phyloP scores from a whole-genome alignment of 2,329 filamentous ascomycete genomes.

The Gaeumannomyces sp. region DNA sequence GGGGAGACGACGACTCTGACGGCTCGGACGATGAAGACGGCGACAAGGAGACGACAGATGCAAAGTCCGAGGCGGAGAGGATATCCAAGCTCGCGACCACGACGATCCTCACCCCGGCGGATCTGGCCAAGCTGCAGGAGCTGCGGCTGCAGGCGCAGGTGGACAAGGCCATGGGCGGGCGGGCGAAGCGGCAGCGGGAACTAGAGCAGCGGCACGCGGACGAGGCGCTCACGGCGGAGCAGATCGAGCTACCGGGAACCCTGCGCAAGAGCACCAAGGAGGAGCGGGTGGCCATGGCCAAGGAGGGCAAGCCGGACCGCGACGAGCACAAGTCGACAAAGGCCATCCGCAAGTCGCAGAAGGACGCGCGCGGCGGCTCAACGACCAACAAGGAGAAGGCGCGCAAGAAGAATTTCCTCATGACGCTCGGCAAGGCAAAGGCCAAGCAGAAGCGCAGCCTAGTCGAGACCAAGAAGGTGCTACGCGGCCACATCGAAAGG shows the following conservation, averaged over 20 bases:
- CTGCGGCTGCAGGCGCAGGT: conserved; percentile 70
- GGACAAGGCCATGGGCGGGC: conserved; percentile 52
- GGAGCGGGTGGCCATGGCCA: conserved; percentile 77
- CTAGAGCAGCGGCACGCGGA: conserved; percentile 63
- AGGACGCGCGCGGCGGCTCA: conserved; percentile 84
- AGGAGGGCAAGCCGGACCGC: conserved; percentile 72
- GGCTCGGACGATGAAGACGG: conserved; percentile 25
- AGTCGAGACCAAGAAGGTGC: conserved; percentile 72
- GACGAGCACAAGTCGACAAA: conserved; percentile 80
- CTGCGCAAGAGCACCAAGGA: conserved; percentile 84
- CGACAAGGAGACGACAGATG: conserved; percentile 36
- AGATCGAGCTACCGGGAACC: conserved; percentile 81
- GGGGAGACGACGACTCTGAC: conserved; percentile 14
- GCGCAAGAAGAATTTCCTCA: conserved; percentile 95
- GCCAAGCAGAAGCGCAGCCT: conserved; percentile 92
- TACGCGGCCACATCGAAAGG: conserved; percentile 76
- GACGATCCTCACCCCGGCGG: conserved; percentile 88
- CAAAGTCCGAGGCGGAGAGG: conserved; percentile 38
- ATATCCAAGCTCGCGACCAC: conserved; percentile 81
- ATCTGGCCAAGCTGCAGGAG: conserved; percentile 90
- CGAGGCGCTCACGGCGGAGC: conserved; percentile 81
- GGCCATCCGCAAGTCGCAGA: conserved; percentile 79
- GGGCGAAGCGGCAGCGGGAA: conserved; percentile 33
- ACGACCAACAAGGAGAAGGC: conserved; percentile 97
- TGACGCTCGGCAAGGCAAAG: conserved; percentile 96